Base-by-base conservation (phyloP, 352 stramenopile genomes). In the Phytophthora multivora region DNA sequence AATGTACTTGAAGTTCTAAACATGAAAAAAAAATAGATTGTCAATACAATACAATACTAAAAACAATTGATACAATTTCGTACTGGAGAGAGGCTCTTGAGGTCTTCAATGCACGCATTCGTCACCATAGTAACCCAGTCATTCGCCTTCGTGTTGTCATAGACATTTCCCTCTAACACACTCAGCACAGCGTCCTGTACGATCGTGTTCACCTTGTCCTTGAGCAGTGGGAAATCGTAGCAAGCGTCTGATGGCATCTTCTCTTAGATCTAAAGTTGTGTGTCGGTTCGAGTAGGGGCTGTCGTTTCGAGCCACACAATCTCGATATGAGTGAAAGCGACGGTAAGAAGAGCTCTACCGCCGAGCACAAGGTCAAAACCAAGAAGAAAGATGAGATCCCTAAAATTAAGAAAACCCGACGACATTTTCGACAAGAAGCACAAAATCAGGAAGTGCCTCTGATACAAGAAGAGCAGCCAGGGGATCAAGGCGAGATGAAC, bases 1-100 rank as follows among this genome's bases (percentile, higher is more conserved):
- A 33, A 93, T 85, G 64, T 89, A 93, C 67, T 93, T 93, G 79
- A 93, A 93, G 60, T 93, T 88, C 84, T 93, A 52, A n/a, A 15
- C 33, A 16, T 5, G 8, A 52, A 46, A 5, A 23, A 52, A 46
- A 5, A 23, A 43, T 19, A 40, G 13, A 40, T 40, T 12, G 9
- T 19, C n/a, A 31, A 28, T 45, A 57, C 15, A 26, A 43, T 30
- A 36, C 26, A 50, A 43, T 15, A n/a, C 6, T 45, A 8, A 18
- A 18, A 11, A n/a, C n/a, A n/a, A n/a, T n/a, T n/a, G n/a, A n/a
- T n/a, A n/a, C n/a, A n/a, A n/a, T n/a, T n/a, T 33, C 69, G 31
- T 63, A 91, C 84, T 15, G 77, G 73, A 42, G 75, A 89, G 0
- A 93, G 75, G 15, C 69, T 69, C 46, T 77, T 80, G 19, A 93